Evolutionary conservation across 139 green algal species (phyloP), one percentile per base, ranked within the genome.

Genomic region (Chlamydomonas sp.): DNA sequence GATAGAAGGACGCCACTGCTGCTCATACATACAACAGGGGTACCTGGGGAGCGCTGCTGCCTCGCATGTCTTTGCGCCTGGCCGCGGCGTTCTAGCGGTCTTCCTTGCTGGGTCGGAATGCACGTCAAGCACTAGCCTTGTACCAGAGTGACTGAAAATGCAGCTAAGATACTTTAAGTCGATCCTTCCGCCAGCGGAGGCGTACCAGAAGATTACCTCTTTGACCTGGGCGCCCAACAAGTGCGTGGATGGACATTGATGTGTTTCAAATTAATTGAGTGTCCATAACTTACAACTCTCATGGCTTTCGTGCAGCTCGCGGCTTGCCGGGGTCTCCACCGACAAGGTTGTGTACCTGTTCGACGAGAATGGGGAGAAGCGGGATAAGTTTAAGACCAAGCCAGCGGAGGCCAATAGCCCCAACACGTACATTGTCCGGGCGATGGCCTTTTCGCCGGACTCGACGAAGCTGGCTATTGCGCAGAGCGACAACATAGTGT

Each of bases 401-500:
- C 87, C 93, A 49, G 88, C 91, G 49, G 91, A 93, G 31, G 67
- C 81, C 57, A 90, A 90, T 64, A 76, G 77, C 67, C 16, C 82
- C 2, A 89, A 83, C 58, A 87, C 88, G 17, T 98, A 96, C 80
- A 73, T 95, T 15, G 92, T 98, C 17, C 91, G 93, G 14, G 92
- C 92, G 67, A 95, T 98, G 94, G 95, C 96, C 3, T 98, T 97
- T 86, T 96, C 93, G 1, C 94, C 96, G 4, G 96, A 98, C 85
- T 95, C 88, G 64, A 95, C 94, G 4, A 95, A 95, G 93, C 94
- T 98, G 59, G 96, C 95, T 4, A 89, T 98, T 49, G 96, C 94
- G 17, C 96, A 98, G 88, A 97, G 94, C 85, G 96, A 98, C 91
- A 96, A 95, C 86, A 97, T 97, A 58, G 95, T 98, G 17, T 98